Percentiles rank a stretch among this genome's conserved stretches.
phyloP scores from a whole-genome alignment of 2,329 filamentous ascomycete genomes.

The Westerdykella aurantiaca region DNA sequence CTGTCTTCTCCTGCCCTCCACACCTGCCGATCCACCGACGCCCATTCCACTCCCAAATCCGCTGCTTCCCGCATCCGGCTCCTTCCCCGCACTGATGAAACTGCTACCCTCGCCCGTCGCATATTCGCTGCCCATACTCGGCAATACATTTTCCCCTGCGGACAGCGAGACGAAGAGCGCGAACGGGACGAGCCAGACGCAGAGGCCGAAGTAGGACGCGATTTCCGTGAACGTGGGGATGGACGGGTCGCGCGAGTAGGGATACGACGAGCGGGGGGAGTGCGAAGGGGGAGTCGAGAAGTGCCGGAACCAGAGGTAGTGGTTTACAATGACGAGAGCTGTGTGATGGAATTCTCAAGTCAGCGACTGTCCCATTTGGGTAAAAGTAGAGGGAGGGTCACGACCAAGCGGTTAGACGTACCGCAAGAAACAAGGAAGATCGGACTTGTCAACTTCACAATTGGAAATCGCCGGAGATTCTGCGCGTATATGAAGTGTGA shows the following conservation, averaged over 20 bases:
- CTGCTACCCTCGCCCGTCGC: constrained; percentile 54
- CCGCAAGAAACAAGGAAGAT: constrained; percentile 78
- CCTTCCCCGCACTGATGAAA: constrained; percentile 42
- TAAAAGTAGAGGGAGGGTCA: neutral
- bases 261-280: constrained; percentile 49
- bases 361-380: neutral
- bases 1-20: constrained; percentile 34
- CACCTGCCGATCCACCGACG: constrained; percentile 20
- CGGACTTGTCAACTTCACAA: constrained; percentile 82
- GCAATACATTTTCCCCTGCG: constrained; percentile 89
- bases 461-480: constrained; percentile 70
- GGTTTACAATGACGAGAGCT: constrained; percentile 81
- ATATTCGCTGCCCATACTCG: constrained; percentile 79
- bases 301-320: constrained; percentile 93
- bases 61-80: constrained; percentile 15
- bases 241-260: constrained; percentile 56
- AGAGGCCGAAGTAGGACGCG: constrained; percentile 90
- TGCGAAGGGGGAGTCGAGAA: constrained; percentile 59
- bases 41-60: constrained; percentile 15
- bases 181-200: constrained; percentile 95
- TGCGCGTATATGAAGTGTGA: constrained; percentile 83
- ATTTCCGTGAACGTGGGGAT: constrained; percentile 89
- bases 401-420: constrained; percentile 40
- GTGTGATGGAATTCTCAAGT: neutral
- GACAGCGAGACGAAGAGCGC: constrained; percentile 90